Evolutionary conservation across 805 yeast genomes (phyloP).

Genomic region (Kuraishia ogatae): DNA sequence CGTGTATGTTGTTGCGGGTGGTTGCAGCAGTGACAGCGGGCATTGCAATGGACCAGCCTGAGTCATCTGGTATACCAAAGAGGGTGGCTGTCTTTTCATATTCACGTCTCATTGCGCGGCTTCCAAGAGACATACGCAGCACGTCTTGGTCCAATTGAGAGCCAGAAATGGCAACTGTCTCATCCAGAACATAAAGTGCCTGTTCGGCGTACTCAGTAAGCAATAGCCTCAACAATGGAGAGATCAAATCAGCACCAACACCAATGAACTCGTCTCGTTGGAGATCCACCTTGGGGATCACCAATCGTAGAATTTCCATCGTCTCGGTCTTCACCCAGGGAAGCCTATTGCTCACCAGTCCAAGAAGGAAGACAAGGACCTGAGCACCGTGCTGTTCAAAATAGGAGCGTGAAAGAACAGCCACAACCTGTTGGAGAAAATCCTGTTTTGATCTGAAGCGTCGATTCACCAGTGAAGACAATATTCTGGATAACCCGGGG

Average conservation of each 20-base stretch:
- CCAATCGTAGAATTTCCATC: conserved; percentile 60
- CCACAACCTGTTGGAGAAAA: conserved; percentile 72
- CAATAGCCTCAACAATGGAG: conserved; percentile 74
- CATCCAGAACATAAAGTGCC: conserved; percentile 86
- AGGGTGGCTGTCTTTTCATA: conserved; percentile 81
- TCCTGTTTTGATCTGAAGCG: conserved; percentile 88
- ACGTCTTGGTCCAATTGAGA: conserved; percentile 88
- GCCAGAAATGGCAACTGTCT: conserved; percentile 77
- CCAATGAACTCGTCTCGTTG: conserved; percentile 74
- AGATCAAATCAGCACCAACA: conserved; percentile 89
- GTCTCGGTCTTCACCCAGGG: conserved; percentile 79
- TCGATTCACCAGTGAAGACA: conserved; percentile 67
- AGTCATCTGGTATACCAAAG: conserved; percentile 90
- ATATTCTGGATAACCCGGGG: conserved; percentile 53
- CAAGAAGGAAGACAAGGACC: conserved; percentile 65
- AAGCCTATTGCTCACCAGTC: conserved; percentile 67
- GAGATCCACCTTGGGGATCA: conserved; percentile 73
- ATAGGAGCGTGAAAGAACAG: conserved; percentile 56
- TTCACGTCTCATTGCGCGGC: conserved; percentile 65
- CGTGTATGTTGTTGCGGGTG: conserved; percentile 88
- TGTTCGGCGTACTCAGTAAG: conserved; percentile 83
- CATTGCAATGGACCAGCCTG: conserved; percentile 97
- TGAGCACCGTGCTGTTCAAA: conserved; percentile 73
- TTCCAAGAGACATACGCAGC: conserved; percentile 85
- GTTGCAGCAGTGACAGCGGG: conserved; percentile 85